These are phyloP conservation scores for Phragmites australis DNA, from an alignment of 176 grass and related monocot genomes.

Conservation along the genomic window DNA sequence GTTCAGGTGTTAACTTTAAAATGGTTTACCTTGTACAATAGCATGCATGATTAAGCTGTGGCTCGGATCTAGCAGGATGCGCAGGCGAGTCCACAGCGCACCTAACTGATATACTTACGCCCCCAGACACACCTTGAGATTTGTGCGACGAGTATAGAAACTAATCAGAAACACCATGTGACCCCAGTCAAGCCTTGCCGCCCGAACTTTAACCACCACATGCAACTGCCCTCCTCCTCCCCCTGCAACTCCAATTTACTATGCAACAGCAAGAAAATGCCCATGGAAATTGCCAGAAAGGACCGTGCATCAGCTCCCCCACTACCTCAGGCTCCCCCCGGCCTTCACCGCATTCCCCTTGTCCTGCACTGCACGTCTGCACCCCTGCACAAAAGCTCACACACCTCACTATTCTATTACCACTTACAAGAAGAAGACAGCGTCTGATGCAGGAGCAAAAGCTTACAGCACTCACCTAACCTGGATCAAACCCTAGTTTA, in stretches of 20 bases:
- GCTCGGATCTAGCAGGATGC: too few species aligned
- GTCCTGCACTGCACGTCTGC: slow-evolving; percentile 20
- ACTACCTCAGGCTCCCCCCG: slow-evolving; percentile 39
- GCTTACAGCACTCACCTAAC: slow-evolving; percentile 35
- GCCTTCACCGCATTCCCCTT: slow-evolving; percentile 24
- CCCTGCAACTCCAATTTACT: not conserved
- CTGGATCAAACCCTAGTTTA: slow-evolving; percentile 39
- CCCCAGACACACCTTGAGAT: too few species aligned
- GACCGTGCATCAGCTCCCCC: slow-evolving; percentile 36
- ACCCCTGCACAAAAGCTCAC: slow-evolving; percentile 28
- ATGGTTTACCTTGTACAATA: too few species aligned
- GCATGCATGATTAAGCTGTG: too few species aligned
- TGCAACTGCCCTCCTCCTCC: not conserved
- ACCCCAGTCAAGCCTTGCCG: not conserved
- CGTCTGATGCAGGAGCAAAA: slow-evolving; percentile 23
- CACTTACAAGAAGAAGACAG: slow-evolving; percentile 35
- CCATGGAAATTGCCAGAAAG: slow-evolving; percentile 18
- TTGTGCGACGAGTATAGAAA: too few species aligned
- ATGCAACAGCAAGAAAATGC: not conserved
- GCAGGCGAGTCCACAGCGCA: too few species aligned
- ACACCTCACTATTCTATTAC: slow-evolving; percentile 27
- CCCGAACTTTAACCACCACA: slow-evolving; percentile 42
- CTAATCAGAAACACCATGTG: slow-evolving; percentile 14
- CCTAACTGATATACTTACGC: too few species aligned
- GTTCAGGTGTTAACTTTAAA: too few species aligned